Percentiles rank a stretch among this genome's conserved stretches.
phyloP scores from a whole-genome alignment of 257 asterid genomes.

The Nicotiana paniculata region DNA sequence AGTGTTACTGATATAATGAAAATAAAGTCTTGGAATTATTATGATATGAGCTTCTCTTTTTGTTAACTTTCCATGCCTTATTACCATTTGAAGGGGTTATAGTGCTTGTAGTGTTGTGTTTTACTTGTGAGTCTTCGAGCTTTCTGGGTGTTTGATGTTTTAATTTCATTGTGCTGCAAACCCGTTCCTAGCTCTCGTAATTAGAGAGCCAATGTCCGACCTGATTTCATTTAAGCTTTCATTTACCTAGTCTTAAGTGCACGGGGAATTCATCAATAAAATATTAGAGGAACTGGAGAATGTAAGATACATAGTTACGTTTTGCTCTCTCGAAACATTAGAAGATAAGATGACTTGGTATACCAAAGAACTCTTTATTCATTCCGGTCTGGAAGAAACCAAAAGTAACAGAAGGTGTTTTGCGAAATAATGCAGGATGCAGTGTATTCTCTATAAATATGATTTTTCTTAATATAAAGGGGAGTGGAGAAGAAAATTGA shows the following conservation, averaged over 20 bases:
- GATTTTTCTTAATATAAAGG: no score
- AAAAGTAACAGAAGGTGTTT: neutral
- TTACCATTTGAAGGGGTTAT: neutral
- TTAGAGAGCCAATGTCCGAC: no score
- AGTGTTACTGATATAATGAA: neutral
- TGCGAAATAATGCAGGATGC: neutral
- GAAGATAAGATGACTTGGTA: neutral
- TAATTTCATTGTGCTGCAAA: neutral
- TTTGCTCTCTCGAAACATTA: neutral
- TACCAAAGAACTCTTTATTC: neutral
- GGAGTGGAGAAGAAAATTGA: no score
- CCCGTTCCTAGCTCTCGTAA: no score
- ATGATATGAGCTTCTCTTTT: neutral
- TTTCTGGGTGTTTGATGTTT: neutral
- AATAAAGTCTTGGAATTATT: neutral
- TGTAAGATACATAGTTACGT: no score
- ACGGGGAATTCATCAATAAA: no score
- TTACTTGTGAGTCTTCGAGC: neutral
- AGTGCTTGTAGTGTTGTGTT: neutral
- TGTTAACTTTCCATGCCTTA: neutral
- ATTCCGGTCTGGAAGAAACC: neutral
- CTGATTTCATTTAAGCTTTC: neutral
- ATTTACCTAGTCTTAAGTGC: neutral
- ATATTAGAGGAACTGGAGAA: no score
- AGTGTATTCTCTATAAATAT: neutral